These are phyloP conservation scores for Pezicula carpinea DNA, from an alignment of 2,329 filamentous ascomycete genomes.

Conservation along the genomic window DNA sequence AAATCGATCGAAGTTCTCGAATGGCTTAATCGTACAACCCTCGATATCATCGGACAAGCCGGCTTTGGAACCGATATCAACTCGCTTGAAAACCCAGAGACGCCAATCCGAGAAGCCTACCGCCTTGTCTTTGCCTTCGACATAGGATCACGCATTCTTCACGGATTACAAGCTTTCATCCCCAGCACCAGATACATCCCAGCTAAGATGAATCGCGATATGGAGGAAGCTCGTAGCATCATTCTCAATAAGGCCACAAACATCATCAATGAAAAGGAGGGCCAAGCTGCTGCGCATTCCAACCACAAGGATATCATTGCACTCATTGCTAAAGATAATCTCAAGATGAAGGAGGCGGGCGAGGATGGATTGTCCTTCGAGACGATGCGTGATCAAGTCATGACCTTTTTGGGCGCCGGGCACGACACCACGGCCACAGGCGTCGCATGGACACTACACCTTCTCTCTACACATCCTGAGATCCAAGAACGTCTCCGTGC, in stretches of 20 bases:
- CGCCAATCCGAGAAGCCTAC: slow-evolving; percentile 54
- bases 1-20: slow-evolving; percentile 25
- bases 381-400: slow-evolving; percentile 79
- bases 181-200: slow-evolving; percentile 49
- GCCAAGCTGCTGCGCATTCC: slow-evolving; percentile 39
- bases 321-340: slow-evolving; percentile 36
- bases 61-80: slow-evolving; percentile 67
- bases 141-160: slow-evolving; percentile 44
- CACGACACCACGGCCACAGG: slow-evolving; percentile 41
- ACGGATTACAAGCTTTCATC: slow-evolving; percentile 41
- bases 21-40: slow-evolving; percentile 62
- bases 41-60: slow-evolving; percentile 71
- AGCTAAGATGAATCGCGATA: slow-evolving; percentile 51
- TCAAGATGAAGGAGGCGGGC: slow-evolving; percentile 53
- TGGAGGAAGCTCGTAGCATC: slow-evolving; percentile 66
- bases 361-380: slow-evolving; percentile 67
- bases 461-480: slow-evolving; percentile 34
- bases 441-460: slow-evolving; percentile 37
- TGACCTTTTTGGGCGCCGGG: slow-evolving; percentile 76
- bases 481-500: slow-evolving; percentile 36
- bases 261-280: slow-evolving; percentile 66
- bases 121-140: slow-evolving; percentile 38
- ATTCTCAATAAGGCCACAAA: slow-evolving; percentile 49
- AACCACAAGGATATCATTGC: slow-evolving; percentile 70
- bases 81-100: slow-evolving; percentile 56